Percentiles rank a stretch among this genome's conserved stretches.
phyloP scores from a whole-genome alignment of 768 basidiomycete species.

The Amanita inopinata region DNA sequence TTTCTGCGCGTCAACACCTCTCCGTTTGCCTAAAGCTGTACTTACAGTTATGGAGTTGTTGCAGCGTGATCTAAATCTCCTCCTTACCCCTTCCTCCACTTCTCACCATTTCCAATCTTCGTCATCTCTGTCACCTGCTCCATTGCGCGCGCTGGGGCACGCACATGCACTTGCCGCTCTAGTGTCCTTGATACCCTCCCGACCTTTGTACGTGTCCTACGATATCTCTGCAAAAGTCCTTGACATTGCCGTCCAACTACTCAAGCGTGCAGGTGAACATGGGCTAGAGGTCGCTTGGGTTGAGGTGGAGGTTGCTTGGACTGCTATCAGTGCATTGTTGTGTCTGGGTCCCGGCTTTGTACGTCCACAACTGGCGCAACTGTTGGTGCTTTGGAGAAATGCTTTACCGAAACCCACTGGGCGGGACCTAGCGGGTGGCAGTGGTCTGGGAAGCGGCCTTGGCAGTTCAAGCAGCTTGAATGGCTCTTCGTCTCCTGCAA shows the following conservation, averaged over 20 bases:
- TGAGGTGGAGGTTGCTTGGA: constrained; percentile 94
- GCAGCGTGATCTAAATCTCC: constrained; percentile 68
- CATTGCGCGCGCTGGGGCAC: constrained; percentile 64
- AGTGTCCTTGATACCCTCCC: constrained; percentile 74
- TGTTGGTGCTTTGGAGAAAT: constrained; percentile 95
- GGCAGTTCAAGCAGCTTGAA: not conserved
- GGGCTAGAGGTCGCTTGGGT: constrained; percentile 72
- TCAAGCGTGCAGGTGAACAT: constrained; percentile 89
- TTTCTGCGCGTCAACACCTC: constrained; percentile 85
- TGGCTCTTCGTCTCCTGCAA: constrained; percentile 38
- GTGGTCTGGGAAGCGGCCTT: constrained; percentile 2
- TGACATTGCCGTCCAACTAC: constrained; percentile 80
- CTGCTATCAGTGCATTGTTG: constrained; percentile 82
- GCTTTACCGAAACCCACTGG: constrained; percentile 90
- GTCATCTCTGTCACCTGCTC: constrained; percentile 1
- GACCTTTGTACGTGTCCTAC: constrained; percentile 90
- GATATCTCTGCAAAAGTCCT: constrained; percentile 87
- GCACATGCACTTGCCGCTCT: constrained; percentile 86
- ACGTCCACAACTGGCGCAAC: constrained; percentile 83
- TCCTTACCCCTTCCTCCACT: constrained; percentile 57
- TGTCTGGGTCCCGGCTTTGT: constrained; percentile 90
- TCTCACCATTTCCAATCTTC: constrained; percentile 1
- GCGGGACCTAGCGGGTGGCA: constrained; percentile 45
- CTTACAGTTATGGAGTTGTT: constrained; percentile 71
- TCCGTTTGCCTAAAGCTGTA: constrained; percentile 73